phyloP scores from a whole-genome alignment of 73 alveolate species.

The Breviolum minutum region DNA sequence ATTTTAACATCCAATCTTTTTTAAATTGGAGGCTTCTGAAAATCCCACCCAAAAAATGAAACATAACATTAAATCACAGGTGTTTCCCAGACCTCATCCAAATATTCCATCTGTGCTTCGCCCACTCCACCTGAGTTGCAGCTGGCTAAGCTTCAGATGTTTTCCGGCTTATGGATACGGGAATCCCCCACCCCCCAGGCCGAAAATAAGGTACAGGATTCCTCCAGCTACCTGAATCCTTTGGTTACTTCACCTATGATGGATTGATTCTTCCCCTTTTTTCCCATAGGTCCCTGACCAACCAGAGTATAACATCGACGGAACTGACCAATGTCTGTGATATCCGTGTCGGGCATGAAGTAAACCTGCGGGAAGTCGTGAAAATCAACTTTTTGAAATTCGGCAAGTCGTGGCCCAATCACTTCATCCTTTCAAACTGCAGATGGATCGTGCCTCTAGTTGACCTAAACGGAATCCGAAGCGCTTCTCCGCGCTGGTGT shows the following conservation, averaged over 20 bases:
- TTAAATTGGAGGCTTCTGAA: background rate
- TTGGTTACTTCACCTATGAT: too few species aligned
- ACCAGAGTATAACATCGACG: conserved; percentile 67
- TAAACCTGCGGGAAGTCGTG: background rate
- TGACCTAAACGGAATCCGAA: conserved; percentile 75
- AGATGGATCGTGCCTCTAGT: conserved; percentile 12
- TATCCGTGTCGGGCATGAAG: conserved; percentile 67
- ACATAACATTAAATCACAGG: background rate
- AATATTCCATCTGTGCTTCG: conserved; percentile 57
- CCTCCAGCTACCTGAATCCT: too few species aligned
- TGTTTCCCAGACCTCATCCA: conserved; percentile 29
- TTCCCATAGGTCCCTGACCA: background rate
- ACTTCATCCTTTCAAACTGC: background rate
- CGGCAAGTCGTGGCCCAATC: background rate
- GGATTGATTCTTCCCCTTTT: too few species aligned
- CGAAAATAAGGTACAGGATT: too few species aligned
- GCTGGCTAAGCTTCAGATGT: too few species aligned
- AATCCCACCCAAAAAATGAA: background rate
- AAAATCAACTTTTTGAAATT: background rate
- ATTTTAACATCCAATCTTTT: too few species aligned
- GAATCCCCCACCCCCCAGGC: too few species aligned
- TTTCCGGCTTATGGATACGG: too few species aligned
- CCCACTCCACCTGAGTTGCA: background rate
- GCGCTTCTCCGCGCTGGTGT: conserved; percentile 42
- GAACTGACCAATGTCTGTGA: conserved; percentile 63